Base-by-base conservation (phyloP, 371 early-diverging fungal species). In the Rhizopus arrhizus region DNA sequence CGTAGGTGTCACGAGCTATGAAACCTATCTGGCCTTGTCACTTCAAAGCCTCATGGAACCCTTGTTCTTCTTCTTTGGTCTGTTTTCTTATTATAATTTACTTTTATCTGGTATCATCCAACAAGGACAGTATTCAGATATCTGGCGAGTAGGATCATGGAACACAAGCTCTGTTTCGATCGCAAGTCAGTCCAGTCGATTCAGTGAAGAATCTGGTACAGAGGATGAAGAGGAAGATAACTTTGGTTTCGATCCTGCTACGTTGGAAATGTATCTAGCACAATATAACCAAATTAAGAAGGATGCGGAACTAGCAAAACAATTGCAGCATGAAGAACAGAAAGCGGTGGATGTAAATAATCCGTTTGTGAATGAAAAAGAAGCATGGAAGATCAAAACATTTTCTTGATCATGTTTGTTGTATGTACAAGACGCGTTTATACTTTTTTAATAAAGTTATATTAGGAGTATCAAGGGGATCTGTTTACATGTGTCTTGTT, bases 111-210 rank as follows among this genome's bases (percentile, higher is more conserved):
- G 28, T 22, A 28, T 13, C 36, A 36, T 6, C 36, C 36, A 36
- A 36, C 36, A 11, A 36, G 11, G 11, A 36, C 0, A 2, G 22
- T 22, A 22, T 22, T 22, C 22, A 22, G 64, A 36, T 59, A 67
- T 46, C 38, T 77, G 12, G 22, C 22, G 22, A 2, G 22, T 22
- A 9, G 64, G 75, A 43, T 56, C 73, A 15, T 78, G 75, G 75
- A 67, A 68, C 32, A 22, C 35, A 28, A 29, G 33, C 7, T 41
- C 22, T 11, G 59, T 49, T 8, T 69, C 69, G n/a, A 38, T 57
- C 8, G 42, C 54, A 51, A 64, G 64, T 28, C 12, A 32, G 40
- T 48, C 61, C 4, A 68, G 68, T 32, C 59, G 68, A 46, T 68
- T 63, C 28, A 52, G 64, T 42, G 68, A 68, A 50, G 68, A 68